Evolutionary conservation across 108 stramenopile genomes (phyloP).

Genomic region (Fragilariopsis cylindrus): DNA sequence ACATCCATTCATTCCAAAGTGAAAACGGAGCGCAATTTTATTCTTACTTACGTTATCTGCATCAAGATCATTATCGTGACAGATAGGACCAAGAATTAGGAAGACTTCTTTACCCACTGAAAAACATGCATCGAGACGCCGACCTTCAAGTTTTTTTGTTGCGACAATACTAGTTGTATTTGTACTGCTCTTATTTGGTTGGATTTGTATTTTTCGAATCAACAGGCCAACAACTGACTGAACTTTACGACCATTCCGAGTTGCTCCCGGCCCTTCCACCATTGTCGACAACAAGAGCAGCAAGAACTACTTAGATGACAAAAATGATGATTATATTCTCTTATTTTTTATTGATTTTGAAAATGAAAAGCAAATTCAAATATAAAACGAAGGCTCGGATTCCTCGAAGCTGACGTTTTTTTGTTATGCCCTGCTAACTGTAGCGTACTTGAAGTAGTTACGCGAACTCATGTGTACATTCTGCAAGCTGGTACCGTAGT

Average conservation of each 20-base stretch:
- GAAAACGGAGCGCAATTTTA: conserved; percentile 48
- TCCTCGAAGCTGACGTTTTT: too few species aligned
- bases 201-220: background rate
- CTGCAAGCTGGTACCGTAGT: too few species aligned
- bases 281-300: conserved; percentile 19
- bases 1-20: conserved; percentile 72
- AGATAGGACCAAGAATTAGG: conserved; percentile 39
- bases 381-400: too few species aligned
- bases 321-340: too few species aligned
- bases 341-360: too few species aligned
- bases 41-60: conserved; percentile 12
- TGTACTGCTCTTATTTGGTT: background rate
- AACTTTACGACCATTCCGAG: conserved; percentile 54
- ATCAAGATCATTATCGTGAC: background rate
- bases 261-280: conserved; percentile 72
- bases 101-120: conserved; percentile 72
- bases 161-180: background rate
- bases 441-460: too few species aligned
- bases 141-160: conserved; percentile 11
- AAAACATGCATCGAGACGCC: conserved; percentile 42
- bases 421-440: too few species aligned
- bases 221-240: conserved; percentile 35
- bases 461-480: too few species aligned
- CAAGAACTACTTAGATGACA: too few species aligned
- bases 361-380: too few species aligned